Conservation (phyloP, 345 rosid species). For the Streptanthus diversifolius region DNA sequence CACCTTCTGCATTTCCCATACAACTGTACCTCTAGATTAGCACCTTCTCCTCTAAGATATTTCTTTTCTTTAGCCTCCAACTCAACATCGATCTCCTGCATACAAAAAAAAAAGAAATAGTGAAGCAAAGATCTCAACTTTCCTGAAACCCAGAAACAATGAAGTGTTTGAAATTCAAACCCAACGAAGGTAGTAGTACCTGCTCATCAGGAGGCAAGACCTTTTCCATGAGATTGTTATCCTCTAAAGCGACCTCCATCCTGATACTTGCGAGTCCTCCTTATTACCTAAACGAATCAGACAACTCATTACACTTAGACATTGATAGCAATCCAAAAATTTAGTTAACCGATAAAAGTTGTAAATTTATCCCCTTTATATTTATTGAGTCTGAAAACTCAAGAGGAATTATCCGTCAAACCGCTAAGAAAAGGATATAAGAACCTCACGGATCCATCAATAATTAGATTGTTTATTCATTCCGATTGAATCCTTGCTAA, state of each 20-base stretch:
- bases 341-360: neutral
- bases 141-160: slow-evolving; percentile 4
- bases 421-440: neutral
- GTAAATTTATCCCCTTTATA: neutral
- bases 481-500: neutral
- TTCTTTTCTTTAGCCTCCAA: slow-evolving; percentile 53
- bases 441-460: neutral
- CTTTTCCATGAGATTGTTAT: slow-evolving; percentile 23
- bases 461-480: neutral
- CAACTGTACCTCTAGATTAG: slow-evolving; percentile 61
- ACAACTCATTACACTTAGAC: neutral
- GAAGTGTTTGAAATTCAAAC: neutral
- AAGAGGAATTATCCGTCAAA: neutral
- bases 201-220: slow-evolving; percentile 42
- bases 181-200: slow-evolving; percentile 24
- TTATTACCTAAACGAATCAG: neutral
- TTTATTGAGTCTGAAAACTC: neutral
- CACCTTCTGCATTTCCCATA: slow-evolving; percentile 10
- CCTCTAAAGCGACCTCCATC: slow-evolving; percentile 44
- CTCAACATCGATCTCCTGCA: slow-evolving; percentile 54
- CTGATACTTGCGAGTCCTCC: neutral
- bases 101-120: neutral
- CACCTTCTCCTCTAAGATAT: slow-evolving; percentile 70
- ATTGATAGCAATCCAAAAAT: neutral
- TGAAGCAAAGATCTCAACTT: slow-evolving; percentile 13